Evolutionary conservation across 2,329 filamentous ascomycete species (phyloP).

Genomic region (Fusarium tricinctum): DNA sequence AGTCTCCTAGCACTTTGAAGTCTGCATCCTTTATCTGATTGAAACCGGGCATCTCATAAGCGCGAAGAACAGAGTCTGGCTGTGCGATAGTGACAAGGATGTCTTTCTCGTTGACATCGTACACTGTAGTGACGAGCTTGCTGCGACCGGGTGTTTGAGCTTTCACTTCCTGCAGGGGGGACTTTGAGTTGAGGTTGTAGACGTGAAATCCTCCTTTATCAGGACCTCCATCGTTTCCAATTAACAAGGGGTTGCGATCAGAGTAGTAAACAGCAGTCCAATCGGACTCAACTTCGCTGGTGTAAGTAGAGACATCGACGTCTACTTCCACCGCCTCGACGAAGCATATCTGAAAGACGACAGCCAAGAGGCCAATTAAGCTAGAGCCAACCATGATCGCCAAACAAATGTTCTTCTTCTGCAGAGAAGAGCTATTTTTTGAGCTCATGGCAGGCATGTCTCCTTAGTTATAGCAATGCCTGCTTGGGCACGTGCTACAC

Average conservation of each 20-base stretch:
- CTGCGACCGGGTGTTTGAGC: slow-evolving; percentile 58
- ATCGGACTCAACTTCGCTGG: slow-evolving; percentile 58
- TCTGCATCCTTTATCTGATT: slow-evolving; percentile 52
- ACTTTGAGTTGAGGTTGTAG: slow-evolving; percentile 53
- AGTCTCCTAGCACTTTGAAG: slow-evolving; percentile 59
- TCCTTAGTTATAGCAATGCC: slow-evolving; percentile 24
- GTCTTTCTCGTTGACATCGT: slow-evolving; percentile 56
- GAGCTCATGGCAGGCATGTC: slow-evolving; percentile 7
- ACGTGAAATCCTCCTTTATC: slow-evolving; percentile 60
- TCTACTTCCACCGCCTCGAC: slow-evolving; percentile 41
- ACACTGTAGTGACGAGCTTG: slow-evolving; percentile 59
- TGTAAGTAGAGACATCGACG: slow-evolving; percentile 54
- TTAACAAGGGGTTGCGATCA: slow-evolving; percentile 52
- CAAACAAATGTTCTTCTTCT: slow-evolving; percentile 18
- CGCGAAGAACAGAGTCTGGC: slow-evolving; percentile 59
- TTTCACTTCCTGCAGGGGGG: slow-evolving; percentile 51
- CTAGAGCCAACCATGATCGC: slow-evolving; percentile 41
- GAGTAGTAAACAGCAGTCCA: slow-evolving; percentile 59
- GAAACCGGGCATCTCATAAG: slow-evolving; percentile 55
- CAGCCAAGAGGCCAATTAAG: slow-evolving; percentile 42
- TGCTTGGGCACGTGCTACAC: slow-evolving; percentile 22
- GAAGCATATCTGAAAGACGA: slow-evolving; percentile 33
- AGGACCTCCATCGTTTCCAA: slow-evolving; percentile 63
- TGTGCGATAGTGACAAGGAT: slow-evolving; percentile 59
- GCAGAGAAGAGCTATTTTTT: neutral